phyloP scores from a whole-genome alignment of 441 rosid genomes.

The Macaranga tanarius region DNA sequence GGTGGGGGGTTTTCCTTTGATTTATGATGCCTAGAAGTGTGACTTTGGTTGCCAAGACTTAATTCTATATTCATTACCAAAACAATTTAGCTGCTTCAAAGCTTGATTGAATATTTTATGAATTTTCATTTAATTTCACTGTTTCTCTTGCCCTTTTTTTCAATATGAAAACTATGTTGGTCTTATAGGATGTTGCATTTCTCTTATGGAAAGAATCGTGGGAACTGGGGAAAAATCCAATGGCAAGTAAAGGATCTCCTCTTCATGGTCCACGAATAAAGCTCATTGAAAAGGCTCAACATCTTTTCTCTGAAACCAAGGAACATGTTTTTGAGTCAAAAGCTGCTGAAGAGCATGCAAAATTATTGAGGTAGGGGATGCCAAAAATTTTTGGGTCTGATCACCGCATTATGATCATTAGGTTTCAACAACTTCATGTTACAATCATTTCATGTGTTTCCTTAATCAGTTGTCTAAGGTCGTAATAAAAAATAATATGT shows the following conservation, averaged over 20 bases:
- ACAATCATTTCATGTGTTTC: not conserved
- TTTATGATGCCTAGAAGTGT: not conserved
- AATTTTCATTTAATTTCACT: slow-evolving; percentile 7
- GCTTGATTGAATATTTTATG: not conserved
- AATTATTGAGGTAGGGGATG: slow-evolving; percentile 67
- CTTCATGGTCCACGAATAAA: slow-evolving; percentile 96
- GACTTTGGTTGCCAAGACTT: not conserved
- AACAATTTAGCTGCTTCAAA: not conserved
- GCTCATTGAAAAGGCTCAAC: slow-evolving; percentile 76
- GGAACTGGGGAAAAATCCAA: slow-evolving; percentile 87
- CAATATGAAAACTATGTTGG: slow-evolving; percentile 17
- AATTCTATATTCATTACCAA: not conserved
- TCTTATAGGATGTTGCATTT: slow-evolving; percentile 81
- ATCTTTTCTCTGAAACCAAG: slow-evolving; percentile 79
- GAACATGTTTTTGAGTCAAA: slow-evolving; percentile 93
- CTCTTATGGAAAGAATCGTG: slow-evolving; percentile 98
- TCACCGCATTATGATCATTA: no score
- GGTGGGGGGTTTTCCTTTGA: not conserved
- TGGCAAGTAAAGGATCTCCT: slow-evolving; percentile 97
- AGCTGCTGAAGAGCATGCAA: slow-evolving; percentile 97
- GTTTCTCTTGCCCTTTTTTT: slow-evolving; percentile 3
- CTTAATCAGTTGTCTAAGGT: not conserved
- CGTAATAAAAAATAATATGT: not conserved
- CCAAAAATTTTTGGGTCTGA: slow-evolving; percentile 9
- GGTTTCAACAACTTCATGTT: not conserved